These are phyloP conservation scores for Hexamita inflata DNA, from an alignment of 208 protist genomes.

Conservation along the genomic window DNA sequence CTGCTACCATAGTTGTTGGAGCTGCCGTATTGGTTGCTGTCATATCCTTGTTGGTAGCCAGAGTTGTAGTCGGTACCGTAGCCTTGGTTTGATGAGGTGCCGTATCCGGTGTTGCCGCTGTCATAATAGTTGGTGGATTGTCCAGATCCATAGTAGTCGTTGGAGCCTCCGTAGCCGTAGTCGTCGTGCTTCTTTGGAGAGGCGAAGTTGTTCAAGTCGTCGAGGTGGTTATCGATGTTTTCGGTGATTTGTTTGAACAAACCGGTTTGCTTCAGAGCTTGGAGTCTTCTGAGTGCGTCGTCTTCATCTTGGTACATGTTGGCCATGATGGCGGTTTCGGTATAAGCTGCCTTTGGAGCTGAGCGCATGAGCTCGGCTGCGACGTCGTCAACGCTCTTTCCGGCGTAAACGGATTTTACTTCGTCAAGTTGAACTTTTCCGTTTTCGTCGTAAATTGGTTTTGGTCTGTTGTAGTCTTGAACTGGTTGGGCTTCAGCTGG, in stretches of 20 bases:
- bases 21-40: neutral
- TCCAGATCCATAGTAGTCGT: too few relatives aligned
- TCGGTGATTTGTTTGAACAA: neutral
- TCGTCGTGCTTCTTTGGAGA: neutral
- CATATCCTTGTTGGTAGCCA: neutral
- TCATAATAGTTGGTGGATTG: too few relatives aligned
- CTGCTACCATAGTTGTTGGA: neutral
- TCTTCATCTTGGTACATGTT: neutral
- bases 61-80: neutral
- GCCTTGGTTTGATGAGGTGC: too few relatives aligned
- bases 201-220: neutral
- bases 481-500: neutral
- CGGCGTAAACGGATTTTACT: neutral
- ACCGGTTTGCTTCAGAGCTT: neutral
- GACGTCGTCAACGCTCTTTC: neutral
- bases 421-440: neutral
- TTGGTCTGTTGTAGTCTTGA: neutral
- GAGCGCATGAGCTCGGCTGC: neutral
- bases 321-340: neutral
- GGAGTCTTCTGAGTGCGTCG: neutral
- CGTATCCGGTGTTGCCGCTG: too few relatives aligned
- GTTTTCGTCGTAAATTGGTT: neutral
- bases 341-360: neutral
- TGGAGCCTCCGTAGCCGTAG: too few relatives aligned
- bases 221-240: neutral